Evolutionary conservation across 2,329 filamentous ascomycete species (phyloP).

Genomic region (Blastomyces silverae): DNA sequence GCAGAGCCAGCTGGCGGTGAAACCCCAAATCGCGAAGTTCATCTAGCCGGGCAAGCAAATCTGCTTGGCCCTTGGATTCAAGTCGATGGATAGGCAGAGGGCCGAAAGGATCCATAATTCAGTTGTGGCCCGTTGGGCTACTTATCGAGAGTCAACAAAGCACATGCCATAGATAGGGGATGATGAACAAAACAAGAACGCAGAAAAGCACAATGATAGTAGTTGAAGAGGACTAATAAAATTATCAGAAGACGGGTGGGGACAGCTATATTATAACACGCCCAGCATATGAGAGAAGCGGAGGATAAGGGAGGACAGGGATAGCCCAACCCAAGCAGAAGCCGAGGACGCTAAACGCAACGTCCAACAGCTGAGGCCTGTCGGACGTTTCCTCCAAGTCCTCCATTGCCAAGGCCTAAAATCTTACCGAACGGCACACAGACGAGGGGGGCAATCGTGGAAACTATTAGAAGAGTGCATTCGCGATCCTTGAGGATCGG

Average conservation of each 20-base stretch:
- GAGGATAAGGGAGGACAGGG: neutral
- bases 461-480: neutral
- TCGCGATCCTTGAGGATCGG: constrained; percentile 4
- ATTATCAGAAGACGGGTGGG: neutral
- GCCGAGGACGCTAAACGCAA: constrained; percentile 5
- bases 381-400: constrained; percentile 2
- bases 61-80: constrained; percentile 20
- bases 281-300: neutral
- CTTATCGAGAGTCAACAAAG: neutral
- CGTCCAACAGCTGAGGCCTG: neutral
- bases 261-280: constrained; percentile 7
- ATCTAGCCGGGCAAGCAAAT: constrained; percentile 21
- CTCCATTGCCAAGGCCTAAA: constrained; percentile 8
- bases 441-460: neutral
- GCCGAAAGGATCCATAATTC: constrained; percentile 13
- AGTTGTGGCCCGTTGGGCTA: constrained; percentile 8
- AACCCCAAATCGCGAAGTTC: constrained; percentile 22
- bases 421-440: constrained; percentile 1
- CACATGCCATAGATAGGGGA: constrained; percentile 1
- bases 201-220: neutral
- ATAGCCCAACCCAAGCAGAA: neutral
- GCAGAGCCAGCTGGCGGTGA: constrained; percentile 18
- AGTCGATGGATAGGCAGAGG: constrained; percentile 16
- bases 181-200: neutral
- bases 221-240: neutral